Conservation (phyloP, 257 asterid species). For the Paulownia fortunei region DNA sequence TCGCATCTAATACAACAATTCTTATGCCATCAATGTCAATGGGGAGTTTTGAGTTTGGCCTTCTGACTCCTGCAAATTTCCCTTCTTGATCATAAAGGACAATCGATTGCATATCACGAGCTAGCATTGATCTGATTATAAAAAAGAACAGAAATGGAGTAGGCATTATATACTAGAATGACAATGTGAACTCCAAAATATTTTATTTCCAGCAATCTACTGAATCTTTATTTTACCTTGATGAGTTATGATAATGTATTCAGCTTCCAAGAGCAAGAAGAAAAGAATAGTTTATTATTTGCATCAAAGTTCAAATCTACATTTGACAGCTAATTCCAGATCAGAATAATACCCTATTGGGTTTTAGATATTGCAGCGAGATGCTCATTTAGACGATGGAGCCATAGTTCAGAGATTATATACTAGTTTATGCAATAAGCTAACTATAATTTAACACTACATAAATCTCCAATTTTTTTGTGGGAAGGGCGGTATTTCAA, state of each 20-base stretch:
- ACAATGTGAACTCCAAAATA: background rate
- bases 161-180: background rate
- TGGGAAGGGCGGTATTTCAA: background rate
- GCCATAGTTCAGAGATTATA: background rate
- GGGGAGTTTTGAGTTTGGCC: slow-evolving; percentile 87
- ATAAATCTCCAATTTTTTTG: background rate
- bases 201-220: background rate
- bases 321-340: background rate
- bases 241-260: background rate
- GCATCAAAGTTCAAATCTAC: background rate
- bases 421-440: background rate
- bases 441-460: background rate
- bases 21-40: slow-evolving; percentile 74
- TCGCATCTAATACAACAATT: slow-evolving; percentile 63
- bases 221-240: background rate
- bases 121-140: slow-evolving; percentile 81
- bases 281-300: background rate
- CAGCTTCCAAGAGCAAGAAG: background rate
- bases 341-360: background rate
- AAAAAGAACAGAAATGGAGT: slow-evolving; percentile 23
- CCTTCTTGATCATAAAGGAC: slow-evolving; percentile 89
- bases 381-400: too few relatives aligned
- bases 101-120: slow-evolving; percentile 90
- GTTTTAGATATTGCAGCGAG: too few relatives aligned
- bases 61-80: slow-evolving; percentile 77